Conservation (phyloP, 306 rosid genomes). For the Cucurbita maxima region DNA sequence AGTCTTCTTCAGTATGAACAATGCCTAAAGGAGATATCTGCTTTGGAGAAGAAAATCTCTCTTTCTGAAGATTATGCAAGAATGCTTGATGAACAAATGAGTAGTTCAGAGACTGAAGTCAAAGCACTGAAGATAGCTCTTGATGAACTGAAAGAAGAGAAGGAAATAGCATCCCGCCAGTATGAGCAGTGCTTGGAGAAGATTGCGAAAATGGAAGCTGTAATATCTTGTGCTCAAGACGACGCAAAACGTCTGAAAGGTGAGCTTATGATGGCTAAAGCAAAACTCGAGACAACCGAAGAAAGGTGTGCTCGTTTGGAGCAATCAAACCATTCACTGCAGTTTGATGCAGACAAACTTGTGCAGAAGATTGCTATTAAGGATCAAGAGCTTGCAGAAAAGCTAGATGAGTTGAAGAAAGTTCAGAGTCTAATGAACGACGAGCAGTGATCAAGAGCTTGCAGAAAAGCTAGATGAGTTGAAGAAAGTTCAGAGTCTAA, state of each 20-base stretch:
- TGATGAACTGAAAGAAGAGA: constrained; percentile 39
- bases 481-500: constrained; percentile 49
- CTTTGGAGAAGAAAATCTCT: constrained; percentile 53
- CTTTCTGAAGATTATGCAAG: constrained; percentile 55
- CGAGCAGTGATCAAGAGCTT: constrained; percentile 76
- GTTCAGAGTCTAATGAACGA: constrained; percentile 57
- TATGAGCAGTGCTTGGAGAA: constrained; percentile 59
- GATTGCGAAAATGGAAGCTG: constrained; percentile 52
- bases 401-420: constrained; percentile 50
- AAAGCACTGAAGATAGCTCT: constrained; percentile 38
- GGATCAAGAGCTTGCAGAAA: constrained; percentile 69
- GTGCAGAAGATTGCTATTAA: constrained; percentile 50
- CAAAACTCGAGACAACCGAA: constrained; percentile 43
- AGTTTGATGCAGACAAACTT: constrained; percentile 49
- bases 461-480: constrained; percentile 50
- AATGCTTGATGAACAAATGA: constrained; percentile 44
- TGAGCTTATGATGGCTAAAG: constrained; percentile 39
- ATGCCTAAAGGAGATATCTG: constrained; percentile 56
- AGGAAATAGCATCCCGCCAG: constrained; percentile 38
- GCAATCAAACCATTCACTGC: constrained; percentile 58
- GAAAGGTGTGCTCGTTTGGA: constrained; percentile 42
- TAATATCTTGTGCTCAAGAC: constrained; percentile 47
- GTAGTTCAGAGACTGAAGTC: constrained; percentile 45
- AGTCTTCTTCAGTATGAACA: constrained; percentile 40
- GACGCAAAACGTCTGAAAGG: constrained; percentile 30